A percentile compares a stretch with the other conserved stretches of the same genome.
Conservation (phyloP, 176 grass and related monocot species). For the Microstegium vimineum region DNA sequence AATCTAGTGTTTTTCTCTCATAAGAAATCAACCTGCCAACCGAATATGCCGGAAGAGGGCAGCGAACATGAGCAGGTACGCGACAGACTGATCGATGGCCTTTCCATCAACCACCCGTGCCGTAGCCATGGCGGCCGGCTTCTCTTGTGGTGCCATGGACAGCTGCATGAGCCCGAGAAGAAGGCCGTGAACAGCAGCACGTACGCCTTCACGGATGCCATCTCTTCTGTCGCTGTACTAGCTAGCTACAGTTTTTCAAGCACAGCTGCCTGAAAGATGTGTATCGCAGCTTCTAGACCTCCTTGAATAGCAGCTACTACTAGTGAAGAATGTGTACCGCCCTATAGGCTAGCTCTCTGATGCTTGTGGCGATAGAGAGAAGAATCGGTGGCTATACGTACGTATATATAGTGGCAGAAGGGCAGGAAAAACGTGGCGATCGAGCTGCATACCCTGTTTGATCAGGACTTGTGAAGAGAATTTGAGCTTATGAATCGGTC, state of each 20-base stretch:
- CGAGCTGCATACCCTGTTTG: neutral
- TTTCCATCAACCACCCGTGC: neutral
- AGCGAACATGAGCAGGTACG: constrained; percentile 25
- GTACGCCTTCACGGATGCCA: constrained; percentile 17
- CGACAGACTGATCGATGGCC: constrained; percentile 15
- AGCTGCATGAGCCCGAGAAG: constrained; percentile 26
- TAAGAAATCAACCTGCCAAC: too few species aligned
- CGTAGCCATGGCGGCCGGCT: neutral
- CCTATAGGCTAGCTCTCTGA: neutral
- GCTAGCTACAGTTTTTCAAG: neutral
- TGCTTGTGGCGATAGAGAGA: neutral
- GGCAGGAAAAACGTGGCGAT: neutral
- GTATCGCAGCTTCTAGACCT: neutral
- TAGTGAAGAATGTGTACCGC: neutral
- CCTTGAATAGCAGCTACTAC: neutral
- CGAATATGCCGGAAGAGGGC: too few species aligned
- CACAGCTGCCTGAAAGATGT: neutral
- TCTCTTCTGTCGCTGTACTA: neutral
- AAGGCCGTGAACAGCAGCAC: too few species aligned
- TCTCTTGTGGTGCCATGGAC: neutral
- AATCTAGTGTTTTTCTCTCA: too few species aligned
- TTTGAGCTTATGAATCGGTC: neutral
- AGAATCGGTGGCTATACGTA: neutral
- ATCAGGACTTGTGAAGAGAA: neutral
- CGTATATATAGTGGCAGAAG: neutral